Conservation (phyloP, 192 early-diverging fungal genomes). For the Coemansia sp. region DNA sequence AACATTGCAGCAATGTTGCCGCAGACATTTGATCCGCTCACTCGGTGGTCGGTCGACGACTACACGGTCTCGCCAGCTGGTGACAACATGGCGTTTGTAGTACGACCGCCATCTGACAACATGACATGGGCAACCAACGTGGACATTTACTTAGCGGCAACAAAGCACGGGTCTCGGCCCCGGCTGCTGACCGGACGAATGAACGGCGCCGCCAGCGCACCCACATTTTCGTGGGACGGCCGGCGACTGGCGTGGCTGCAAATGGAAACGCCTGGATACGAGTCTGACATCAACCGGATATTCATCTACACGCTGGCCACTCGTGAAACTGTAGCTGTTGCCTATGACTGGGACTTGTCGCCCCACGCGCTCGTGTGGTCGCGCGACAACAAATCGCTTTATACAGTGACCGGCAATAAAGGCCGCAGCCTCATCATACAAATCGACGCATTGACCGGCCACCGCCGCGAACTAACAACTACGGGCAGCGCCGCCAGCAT, state of each 20-base stretch:
- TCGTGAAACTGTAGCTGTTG: conserved; percentile 30
- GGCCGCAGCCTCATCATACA: conserved; percentile 57
- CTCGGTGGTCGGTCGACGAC: conserved; percentile 55
- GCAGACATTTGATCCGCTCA: conserved; percentile 55
- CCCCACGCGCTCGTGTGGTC: conserved; percentile 61
- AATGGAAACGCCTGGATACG: conserved; percentile 72
- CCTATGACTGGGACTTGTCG: conserved; percentile 59
- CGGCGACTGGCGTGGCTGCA: conserved; percentile 70
- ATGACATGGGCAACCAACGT: conserved; percentile 72
- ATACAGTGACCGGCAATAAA: conserved; percentile 59
- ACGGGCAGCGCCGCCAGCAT: conserved; percentile 24
- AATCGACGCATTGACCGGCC: conserved; percentile 13
- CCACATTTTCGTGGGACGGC: conserved; percentile 66
- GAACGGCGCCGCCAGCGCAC: conserved; percentile 59
- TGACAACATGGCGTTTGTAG: conserved; percentile 62
- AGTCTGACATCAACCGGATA: conserved; percentile 73
- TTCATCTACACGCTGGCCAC: conserved; percentile 47
- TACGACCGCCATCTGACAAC: conserved; percentile 55
- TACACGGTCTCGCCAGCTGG: conserved; percentile 67
- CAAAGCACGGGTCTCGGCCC: conserved; percentile 21
- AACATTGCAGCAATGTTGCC: conserved; percentile 36
- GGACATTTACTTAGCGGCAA: conserved; percentile 62
- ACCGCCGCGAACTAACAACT: conserved; percentile 40
- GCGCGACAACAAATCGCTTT: conserved; percentile 55
- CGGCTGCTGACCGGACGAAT: conserved; percentile 53